These are phyloP conservation scores for Boletus rubescentipes DNA, from an alignment of 768 basidiomycete genomes.

Conservation along the genomic window DNA sequence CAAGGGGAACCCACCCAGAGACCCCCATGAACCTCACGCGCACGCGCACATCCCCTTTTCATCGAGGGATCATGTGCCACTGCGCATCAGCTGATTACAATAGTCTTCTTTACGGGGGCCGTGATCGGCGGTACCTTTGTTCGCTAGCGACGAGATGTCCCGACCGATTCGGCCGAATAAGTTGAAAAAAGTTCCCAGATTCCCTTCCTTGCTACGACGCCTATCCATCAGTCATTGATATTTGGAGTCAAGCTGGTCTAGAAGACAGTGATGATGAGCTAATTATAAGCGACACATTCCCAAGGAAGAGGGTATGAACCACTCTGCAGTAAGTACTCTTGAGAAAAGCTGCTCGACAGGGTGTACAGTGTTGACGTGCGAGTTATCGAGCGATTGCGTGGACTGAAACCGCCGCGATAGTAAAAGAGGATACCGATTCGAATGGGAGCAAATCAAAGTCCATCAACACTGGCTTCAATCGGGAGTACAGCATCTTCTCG, in stretches of 20 bases:
- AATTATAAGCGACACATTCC: neutral
- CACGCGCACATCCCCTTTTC: neutral
- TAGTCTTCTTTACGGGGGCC: conserved; percentile 14
- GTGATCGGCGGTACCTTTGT: conserved; percentile 24
- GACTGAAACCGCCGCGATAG: neutral
- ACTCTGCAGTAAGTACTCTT: too few relatives aligned
- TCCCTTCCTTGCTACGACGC: conserved; percentile 4
- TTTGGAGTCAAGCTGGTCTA: neutral
- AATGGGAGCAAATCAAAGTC: conserved; percentile 8
- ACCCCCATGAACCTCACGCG: too few relatives aligned
- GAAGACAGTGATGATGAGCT: neutral
- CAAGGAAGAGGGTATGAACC: neutral
- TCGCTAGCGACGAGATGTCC: conserved; percentile 8
- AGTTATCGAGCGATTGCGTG: too few relatives aligned
- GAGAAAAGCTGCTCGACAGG: too few relatives aligned
- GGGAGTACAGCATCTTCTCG: conserved; percentile 10
- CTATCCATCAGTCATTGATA: neutral
- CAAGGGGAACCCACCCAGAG: too few relatives aligned
- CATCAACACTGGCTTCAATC: conserved; percentile 10
- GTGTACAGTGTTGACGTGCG: neutral
- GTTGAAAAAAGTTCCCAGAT: neutral
- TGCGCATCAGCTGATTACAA: neutral
- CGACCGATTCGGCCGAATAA: conserved; percentile 18
- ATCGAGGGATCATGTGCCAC: neutral
- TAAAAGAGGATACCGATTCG: neutral